Evolutionary conservation across 257 asterid genomes (phyloP).

Genomic region (Phtheirospermum japonicum): DNA sequence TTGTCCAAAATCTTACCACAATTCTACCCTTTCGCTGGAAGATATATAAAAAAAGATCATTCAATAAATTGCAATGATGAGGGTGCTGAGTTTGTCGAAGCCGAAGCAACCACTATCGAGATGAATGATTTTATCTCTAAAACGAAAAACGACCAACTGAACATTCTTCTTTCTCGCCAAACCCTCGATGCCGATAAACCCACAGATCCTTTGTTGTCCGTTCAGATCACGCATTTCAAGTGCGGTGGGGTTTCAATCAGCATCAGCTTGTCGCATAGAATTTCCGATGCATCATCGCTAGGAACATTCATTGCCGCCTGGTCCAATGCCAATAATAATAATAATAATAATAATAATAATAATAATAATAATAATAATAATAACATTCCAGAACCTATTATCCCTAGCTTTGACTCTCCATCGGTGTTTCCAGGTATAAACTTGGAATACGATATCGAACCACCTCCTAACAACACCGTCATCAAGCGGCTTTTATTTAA

Average conservation of each 20-base stretch:
- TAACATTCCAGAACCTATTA: neutral
- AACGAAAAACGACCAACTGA: neutral
- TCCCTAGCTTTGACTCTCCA: conserved; percentile 21
- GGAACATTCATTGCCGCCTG: conserved; percentile 33
- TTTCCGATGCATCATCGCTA: conserved; percentile 15
- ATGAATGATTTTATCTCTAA: neutral
- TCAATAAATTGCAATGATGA: conserved; percentile 13
- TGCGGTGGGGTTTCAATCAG: conserved; percentile 17
- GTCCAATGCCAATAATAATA: conserved; percentile 19
- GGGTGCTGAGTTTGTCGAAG: conserved; percentile 16
- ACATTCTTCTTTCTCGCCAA: conserved; percentile 18
- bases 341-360: too few species aligned
- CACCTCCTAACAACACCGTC: neutral
- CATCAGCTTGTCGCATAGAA: conserved; percentile 15
- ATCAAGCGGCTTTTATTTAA: conserved; percentile 26
- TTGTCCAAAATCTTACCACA: neutral
- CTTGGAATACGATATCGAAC: neutral
- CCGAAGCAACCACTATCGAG: neutral
- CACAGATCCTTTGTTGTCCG: neutral
- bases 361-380: too few species aligned
- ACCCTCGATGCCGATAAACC: neutral
- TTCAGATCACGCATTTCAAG: conserved; percentile 14
- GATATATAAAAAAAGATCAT: neutral
- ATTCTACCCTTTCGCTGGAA: conserved; percentile 12
- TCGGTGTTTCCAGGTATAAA: conserved; percentile 25